Evolutionary conservation across 2,329 filamentous ascomycete species (phyloP).

Genomic region (Lecanicillium sp.): DNA sequence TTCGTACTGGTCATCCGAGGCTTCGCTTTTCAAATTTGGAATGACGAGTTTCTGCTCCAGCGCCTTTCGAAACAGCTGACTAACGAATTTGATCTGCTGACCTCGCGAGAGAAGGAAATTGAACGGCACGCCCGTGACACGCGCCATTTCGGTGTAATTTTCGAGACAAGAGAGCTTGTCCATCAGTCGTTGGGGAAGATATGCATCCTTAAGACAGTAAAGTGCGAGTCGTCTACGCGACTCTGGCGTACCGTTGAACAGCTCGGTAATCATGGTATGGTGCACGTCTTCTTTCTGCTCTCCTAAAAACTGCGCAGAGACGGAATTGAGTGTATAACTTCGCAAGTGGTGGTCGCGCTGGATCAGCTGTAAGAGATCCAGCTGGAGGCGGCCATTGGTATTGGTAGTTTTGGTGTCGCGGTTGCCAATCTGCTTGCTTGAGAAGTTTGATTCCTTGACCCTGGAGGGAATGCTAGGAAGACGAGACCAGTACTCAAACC

Average conservation of each 20-base stretch:
- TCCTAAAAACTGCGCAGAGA: slow-evolving; percentile 86
- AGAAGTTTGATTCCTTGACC: slow-evolving; percentile 75
- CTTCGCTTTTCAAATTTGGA: slow-evolving; percentile 68
- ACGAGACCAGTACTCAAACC: slow-evolving; percentile 84
- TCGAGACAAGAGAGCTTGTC: slow-evolving; percentile 98
- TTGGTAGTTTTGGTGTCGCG: slow-evolving; percentile 92
- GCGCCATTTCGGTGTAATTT: slow-evolving; percentile 99
- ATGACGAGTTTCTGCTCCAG: slow-evolving; percentile 90
- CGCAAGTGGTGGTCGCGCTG: slow-evolving; percentile 91
- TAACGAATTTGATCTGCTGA: slow-evolving; percentile 96
- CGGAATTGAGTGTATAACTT: slow-evolving; percentile 96
- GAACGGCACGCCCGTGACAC: slow-evolving; percentile 97
- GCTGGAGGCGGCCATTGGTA: slow-evolving; percentile 84
- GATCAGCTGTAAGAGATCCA: slow-evolving; percentile 89
- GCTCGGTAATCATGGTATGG: slow-evolving; percentile 97
- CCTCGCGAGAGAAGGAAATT: slow-evolving; percentile 86
- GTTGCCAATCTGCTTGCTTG: slow-evolving; percentile 97
- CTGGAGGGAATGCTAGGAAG: slow-evolving; percentile 62
- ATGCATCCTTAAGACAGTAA: slow-evolving; percentile 97
- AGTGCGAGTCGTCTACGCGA: slow-evolving; percentile 83
- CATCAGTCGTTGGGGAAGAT: slow-evolving; percentile 86
- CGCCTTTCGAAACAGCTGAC: slow-evolving; percentile 92
- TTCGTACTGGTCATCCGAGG: slow-evolving; percentile 83
- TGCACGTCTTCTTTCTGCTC: slow-evolving; percentile 99
- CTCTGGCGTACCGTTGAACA: slow-evolving; percentile 94